These are phyloP conservation scores for Stephania cephalantha DNA, from an alignment of 164 flowering plant species.

Conservation along the genomic window DNA sequence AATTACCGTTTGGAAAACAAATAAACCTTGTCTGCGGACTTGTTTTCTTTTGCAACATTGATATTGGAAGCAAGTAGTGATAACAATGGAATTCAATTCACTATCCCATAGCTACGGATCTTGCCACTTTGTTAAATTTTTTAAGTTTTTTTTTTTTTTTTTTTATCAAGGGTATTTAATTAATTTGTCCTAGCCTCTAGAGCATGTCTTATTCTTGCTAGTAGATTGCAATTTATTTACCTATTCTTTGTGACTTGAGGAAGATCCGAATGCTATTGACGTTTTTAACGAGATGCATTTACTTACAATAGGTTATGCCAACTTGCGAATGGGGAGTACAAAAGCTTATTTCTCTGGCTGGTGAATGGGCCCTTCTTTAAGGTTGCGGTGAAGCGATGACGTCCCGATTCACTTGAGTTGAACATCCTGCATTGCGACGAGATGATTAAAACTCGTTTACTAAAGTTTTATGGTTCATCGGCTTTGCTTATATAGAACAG, in stretches of 20 bases:
- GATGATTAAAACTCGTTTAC: no score
- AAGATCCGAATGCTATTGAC: neutral
- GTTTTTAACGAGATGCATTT: constrained; percentile 20
- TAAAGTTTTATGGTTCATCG: no score
- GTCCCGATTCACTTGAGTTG: no score
- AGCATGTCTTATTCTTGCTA: neutral
- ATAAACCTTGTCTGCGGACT: no score
- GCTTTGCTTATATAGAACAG: no score
- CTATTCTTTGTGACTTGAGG: neutral
- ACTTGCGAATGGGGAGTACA: constrained; percentile 76
- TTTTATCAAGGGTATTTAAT: neutral
- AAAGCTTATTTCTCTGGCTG: constrained; percentile 62
- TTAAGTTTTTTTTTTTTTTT: neutral
- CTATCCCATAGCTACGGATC: no score
- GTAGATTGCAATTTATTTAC: neutral
- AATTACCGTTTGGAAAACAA: no score
- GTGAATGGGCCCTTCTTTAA: neutral
- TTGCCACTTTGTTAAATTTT: no score
- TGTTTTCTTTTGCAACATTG: no score
- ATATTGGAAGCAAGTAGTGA: no score
- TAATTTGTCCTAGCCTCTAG: neutral
- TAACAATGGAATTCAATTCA: no score
- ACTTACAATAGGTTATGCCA: constrained; percentile 64
- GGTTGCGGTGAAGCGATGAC: neutral
- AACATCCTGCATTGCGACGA: no score